Evolutionary conservation across 805 yeast genomes (phyloP), one percentile per base, ranked within the genome.

Genomic region (Cyberlindnera subsufficiens): DNA sequence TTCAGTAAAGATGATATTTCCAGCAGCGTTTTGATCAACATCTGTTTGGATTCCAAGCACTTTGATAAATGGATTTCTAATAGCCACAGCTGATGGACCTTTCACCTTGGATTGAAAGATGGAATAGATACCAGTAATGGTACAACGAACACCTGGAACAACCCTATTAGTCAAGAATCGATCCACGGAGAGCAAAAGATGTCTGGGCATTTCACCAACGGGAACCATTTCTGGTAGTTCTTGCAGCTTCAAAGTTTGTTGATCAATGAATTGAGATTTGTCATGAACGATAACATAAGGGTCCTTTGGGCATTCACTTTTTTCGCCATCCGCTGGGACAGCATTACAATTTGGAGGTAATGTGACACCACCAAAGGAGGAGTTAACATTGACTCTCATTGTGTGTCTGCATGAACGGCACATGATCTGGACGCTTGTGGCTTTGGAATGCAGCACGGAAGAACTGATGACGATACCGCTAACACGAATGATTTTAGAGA

Each of bases 161-260:
- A 93, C 89, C 49, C 77, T 80, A 66, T 93, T 93, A 22, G 96
- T 84, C 59, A 93, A 69, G 54, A 86, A 86, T 47, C 99, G 75
- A 62, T 93, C 98, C 30, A 88, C 87, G 35, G 93, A 85, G 50
- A 93, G 71, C 45, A 87, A 59, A 33, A 93, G 82, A 57, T 93
- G 95, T 53, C 99, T 78, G 8, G 99, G 99, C 88, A 93, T 83
- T 67, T 93, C 99, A 52, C 99, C 99, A 25, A 93, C 96, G 1
- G 99, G 99, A 2, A 93, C 97, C 82, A 86, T 86, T 62, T 93
- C 99, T 11, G 98, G 97, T n/a, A 93, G 74, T 62, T 93, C 99
- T 64, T 93, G 99, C 43, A 93, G 72, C 63, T 93, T 93, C 56
- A 93, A 73, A 27, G 84, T 80, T 65, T 93, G 99, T 61, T 95